phyloP scores from a whole-genome alignment of 176 grass and related monocot species.

The Puya raimondii region DNA sequence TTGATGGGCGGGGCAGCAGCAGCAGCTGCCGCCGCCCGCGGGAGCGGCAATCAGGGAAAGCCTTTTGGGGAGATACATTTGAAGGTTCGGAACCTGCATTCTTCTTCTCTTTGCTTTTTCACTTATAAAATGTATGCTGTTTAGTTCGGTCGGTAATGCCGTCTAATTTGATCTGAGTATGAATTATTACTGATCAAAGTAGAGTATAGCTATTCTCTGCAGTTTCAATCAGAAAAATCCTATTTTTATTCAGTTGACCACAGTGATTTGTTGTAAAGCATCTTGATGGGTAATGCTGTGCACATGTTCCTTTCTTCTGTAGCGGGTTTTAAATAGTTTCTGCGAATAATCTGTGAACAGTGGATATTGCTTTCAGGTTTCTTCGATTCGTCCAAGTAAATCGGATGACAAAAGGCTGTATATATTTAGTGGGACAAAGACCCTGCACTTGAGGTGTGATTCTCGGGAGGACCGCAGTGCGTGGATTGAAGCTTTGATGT shows the following conservation, averaged over 20 bases:
- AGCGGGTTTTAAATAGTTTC: background rate
- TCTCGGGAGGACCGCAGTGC: conserved; percentile 62
- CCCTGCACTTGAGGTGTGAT: conserved; percentile 74
- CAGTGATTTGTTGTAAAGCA: too few relatives aligned
- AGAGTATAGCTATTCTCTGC: background rate
- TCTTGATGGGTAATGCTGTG: background rate
- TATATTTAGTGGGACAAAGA: conserved; percentile 94
- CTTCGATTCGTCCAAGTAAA: conserved; percentile 80
- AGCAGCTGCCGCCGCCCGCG: conserved; percentile 5
- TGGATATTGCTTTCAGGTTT: conserved; percentile 52
- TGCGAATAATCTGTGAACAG: background rate
- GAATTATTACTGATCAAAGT: background rate
- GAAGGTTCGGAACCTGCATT: conserved; percentile 46
- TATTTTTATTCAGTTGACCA: too few relatives aligned
- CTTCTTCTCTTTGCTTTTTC: background rate
- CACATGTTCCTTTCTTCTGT: background rate
- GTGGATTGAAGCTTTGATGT: conserved; percentile 65
- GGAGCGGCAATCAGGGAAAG: conserved; percentile 55
- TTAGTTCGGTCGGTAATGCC: too few relatives aligned
- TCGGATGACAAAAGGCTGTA: conserved; percentile 99
- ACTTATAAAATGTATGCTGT: too few relatives aligned
- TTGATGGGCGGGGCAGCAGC: conserved; percentile 9
- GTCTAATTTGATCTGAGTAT: background rate
- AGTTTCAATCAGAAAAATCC: too few relatives aligned
- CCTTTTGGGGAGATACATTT: conserved; percentile 93